Percentiles rank a stretch among this genome's conserved stretches.
phyloP scores from a whole-genome alignment of 192 early-diverging fungal genomes.

The Coemansia sp. region DNA sequence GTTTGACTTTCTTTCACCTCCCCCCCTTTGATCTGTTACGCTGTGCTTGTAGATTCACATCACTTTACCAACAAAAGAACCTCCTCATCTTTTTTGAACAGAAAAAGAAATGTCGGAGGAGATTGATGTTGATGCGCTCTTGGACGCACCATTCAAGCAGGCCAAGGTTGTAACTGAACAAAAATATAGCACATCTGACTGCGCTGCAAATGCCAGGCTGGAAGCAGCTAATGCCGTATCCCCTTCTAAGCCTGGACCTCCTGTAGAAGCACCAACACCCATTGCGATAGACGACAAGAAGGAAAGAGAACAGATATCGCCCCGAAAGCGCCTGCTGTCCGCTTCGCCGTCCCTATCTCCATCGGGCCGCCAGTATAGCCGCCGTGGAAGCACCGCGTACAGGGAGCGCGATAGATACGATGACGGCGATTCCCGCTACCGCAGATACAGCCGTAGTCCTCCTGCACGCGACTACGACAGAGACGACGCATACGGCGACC shows the following conservation, averaged over 20 bases:
- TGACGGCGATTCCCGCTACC: slow-evolving; percentile 17
- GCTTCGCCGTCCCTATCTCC: slow-evolving; percentile 10
- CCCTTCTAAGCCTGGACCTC: slow-evolving; percentile 9
- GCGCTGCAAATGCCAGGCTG: slow-evolving; percentile 17
- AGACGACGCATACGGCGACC: slow-evolving; percentile 14
- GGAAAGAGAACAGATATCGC: neutral
- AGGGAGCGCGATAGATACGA: slow-evolving; percentile 5
- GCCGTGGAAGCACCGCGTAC: slow-evolving; percentile 7
- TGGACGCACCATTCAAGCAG: slow-evolving; percentile 36
- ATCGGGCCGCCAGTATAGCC: neutral
- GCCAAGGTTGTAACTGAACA: slow-evolving; percentile 27
- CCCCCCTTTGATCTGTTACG: neutral
- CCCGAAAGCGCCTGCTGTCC: neutral
- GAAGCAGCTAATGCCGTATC: slow-evolving; percentile 16
- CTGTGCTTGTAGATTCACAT: slow-evolving; percentile 5
- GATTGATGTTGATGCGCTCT: slow-evolving; percentile 32
- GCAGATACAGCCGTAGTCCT: slow-evolving; percentile 12
- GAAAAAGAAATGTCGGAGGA: slow-evolving; percentile 19
- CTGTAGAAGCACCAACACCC: slow-evolving; percentile 22
- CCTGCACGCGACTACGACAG: slow-evolving; percentile 16
- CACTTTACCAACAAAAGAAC: neutral
- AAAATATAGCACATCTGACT: neutral
- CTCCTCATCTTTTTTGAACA: neutral
- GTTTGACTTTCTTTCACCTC: neutral
- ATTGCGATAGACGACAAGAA: neutral